Evolutionary conservation across 352 stramenopile genomes (phyloP).

Genomic region (Pythium rishiriense): DNA sequence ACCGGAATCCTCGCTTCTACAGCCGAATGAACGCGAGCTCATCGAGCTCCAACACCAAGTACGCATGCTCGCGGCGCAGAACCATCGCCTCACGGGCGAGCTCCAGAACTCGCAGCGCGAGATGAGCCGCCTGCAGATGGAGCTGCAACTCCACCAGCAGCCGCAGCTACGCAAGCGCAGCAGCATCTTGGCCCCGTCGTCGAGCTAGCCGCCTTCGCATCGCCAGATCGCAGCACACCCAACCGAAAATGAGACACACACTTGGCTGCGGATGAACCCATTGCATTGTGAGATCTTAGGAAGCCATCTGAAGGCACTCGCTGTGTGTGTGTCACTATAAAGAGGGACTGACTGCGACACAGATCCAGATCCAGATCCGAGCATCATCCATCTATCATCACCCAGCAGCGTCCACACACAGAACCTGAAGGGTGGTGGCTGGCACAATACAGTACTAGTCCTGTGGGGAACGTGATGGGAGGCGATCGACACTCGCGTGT

Average conservation of each 20-base stretch:
- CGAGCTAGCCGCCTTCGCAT: neutral
- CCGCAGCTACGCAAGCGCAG: conserved; percentile 42
- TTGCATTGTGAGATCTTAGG: neutral
- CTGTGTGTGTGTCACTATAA: neutral
- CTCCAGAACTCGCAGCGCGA: conserved; percentile 55
- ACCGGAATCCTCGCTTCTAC: conserved; percentile 24
- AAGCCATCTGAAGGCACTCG: neutral
- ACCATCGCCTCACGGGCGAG: conserved; percentile 53
- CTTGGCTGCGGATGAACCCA: neutral
- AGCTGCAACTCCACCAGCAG: conserved; percentile 51
- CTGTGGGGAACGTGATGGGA: neutral
- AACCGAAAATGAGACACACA: neutral
- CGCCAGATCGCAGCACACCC: neutral
- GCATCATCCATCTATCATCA: neutral
- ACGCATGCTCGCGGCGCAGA: conserved; percentile 63
- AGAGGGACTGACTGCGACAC: neutral
- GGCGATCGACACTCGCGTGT: neutral
- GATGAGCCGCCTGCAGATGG: conserved; percentile 51
- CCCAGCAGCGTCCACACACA: neutral
- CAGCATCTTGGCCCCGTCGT: conserved; percentile 27
- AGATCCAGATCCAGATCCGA: conserved; percentile 12
- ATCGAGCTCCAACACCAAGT: conserved; percentile 61
- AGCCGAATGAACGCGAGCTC: conserved; percentile 38
- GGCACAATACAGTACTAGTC: neutral
- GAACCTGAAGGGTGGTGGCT: neutral